Evolutionary conservation across 768 basidiomycete species (phyloP), one percentile per base, ranked within the genome.

Genomic region (Ramaria sp.): DNA sequence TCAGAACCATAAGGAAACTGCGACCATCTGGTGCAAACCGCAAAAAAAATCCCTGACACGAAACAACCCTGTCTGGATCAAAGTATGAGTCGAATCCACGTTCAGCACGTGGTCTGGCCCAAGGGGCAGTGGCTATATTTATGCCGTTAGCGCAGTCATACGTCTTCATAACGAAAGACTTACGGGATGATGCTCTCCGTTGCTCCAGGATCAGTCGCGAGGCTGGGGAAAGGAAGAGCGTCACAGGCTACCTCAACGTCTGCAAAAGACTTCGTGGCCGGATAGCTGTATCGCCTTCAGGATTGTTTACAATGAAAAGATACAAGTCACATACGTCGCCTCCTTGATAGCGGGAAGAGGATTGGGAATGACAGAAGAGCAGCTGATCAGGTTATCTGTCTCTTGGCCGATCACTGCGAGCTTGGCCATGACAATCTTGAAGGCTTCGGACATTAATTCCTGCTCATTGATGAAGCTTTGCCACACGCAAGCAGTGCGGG

Each of bases 401-500:
- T 74, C 66, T 39, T 75, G 71, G 16, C 73, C 76, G 37, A 75
- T 55, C 16, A 72, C 56, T 7, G 71, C 69, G 25, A 76, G 58
- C 61, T 75, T 77, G 32, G 64, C 61, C 71, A 76, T 72, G 15
- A 70, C 74, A 15, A 64, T 64, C n/a, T 64, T 66, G 67, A 75
- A 75, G 1, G 60, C 64, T 28, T 57, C 56, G 18, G 64, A 62
- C 61, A 74, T 65, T 45, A 60, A 63, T 15, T 64, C 58, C 55
- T 71, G 71, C 57, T 71, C 24, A 18, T 55, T 48, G 49, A 56
- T 22, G 48, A 56, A 56, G 16, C 48, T 50, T 28, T 56, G 55
- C 55, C 55, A 56, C 12, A 37, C 41, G 39, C 55, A 56, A 6
- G 55, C 55, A 20, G 48, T 56, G 4, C 48, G 25, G 3, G 50